Conservation (phyloP, 306 rosid genomes). For the Acacia crassicarpa region DNA sequence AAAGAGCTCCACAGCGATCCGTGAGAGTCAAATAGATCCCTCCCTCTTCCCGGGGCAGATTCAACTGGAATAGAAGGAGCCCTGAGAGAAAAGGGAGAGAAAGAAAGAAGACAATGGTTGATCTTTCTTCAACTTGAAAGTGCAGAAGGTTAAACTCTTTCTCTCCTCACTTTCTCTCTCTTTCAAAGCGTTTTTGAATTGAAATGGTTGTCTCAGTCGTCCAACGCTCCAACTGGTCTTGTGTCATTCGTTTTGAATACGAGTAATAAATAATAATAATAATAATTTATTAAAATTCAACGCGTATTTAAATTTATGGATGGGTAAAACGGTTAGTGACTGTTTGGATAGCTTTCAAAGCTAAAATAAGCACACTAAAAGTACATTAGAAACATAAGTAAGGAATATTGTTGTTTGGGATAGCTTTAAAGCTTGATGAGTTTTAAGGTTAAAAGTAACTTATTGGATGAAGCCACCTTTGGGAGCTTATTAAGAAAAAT, state of each 20-base stretch:
- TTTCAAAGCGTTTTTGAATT: slow-evolving; percentile 6
- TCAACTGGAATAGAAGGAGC: neutral
- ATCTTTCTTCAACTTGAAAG: slow-evolving; percentile 13
- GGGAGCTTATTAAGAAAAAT: no score
- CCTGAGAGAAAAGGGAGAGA: no score
- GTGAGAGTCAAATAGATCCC: slow-evolving; percentile 34
- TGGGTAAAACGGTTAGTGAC: neutral
- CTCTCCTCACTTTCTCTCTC: neutral
- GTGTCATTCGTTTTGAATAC: neutral
- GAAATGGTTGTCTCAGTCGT: slow-evolving; percentile 7
- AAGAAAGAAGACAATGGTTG: neutral
- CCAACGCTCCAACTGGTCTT: neutral
- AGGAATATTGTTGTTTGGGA: no score
- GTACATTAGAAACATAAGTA: no score
- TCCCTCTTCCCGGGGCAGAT: neutral
- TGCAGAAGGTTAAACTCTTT: slow-evolving; percentile 19
- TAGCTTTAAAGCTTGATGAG: no score
- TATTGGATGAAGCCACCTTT: no score
- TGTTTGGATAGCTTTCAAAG: no score
- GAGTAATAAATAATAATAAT: no score
- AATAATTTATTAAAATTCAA: neutral
- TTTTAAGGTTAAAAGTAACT: no score
- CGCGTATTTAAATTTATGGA: neutral
- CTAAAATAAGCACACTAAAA: no score
- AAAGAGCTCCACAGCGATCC: slow-evolving; percentile 28